A percentile compares a stretch with the other conserved stretches of the same genome.
These are phyloP conservation scores for Lentinula raphanica DNA, from an alignment of 768 basidiomycete species.

Conservation along the genomic window DNA sequence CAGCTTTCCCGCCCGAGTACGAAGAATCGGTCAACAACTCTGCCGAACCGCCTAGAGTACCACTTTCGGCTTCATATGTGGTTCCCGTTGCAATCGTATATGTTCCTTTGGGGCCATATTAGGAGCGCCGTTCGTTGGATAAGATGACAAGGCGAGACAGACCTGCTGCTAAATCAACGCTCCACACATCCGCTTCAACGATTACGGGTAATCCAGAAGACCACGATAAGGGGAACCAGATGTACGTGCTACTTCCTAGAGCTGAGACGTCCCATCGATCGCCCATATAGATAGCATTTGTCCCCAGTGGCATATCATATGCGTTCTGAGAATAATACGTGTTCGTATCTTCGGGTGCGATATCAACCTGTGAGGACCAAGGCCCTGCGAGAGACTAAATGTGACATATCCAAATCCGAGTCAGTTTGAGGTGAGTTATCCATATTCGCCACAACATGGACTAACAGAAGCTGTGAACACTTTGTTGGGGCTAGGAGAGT, in stretches of 20 bases:
- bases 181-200: slow-evolving; percentile 54
- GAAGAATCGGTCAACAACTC: slow-evolving; percentile 35
- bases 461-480: slow-evolving; percentile 48
- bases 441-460: too few species aligned
- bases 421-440: too few species aligned
- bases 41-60: slow-evolving; percentile 43
- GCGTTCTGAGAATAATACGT: slow-evolving; percentile 63
- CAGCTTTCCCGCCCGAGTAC: slow-evolving; percentile 48
- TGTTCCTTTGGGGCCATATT: slow-evolving; percentile 29
- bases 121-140: neutral
- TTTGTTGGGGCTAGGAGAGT: slow-evolving; percentile 52
- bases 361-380: slow-evolving; percentile 54
- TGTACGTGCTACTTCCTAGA: slow-evolving; percentile 53
- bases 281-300: slow-evolving; percentile 55
- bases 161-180: slow-evolving; percentile 41
- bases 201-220: slow-evolving; percentile 46
- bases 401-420: neutral
- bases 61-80: slow-evolving; percentile 52
- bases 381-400: slow-evolving; percentile 45
- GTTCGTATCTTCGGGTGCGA: slow-evolving; percentile 42
- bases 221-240: slow-evolving; percentile 59
- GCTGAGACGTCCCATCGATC: slow-evolving; percentile 54
- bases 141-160: slow-evolving; percentile 1
- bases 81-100: slow-evolving; percentile 46
- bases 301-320: slow-evolving; percentile 45